Conservation (phyloP, 2,329 filamentous ascomycete species). For the Penicillium brasilianum region DNA sequence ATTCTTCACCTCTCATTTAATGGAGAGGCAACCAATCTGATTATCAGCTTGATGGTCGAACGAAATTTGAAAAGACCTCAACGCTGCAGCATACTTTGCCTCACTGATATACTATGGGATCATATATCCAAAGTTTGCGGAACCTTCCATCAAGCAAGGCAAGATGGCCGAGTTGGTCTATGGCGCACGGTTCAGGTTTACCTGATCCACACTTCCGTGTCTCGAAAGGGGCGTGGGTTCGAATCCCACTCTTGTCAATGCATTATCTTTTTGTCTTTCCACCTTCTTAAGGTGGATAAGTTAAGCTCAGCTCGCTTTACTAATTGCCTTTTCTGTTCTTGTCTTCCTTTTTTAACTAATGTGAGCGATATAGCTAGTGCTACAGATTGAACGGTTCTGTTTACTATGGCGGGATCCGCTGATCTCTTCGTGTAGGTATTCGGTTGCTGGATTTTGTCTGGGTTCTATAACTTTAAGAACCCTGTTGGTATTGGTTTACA, state of each 20-base stretch:
- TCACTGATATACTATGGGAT: not conserved
- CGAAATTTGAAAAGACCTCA: not conserved
- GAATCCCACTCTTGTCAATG: conserved; percentile 32
- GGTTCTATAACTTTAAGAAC: no score
- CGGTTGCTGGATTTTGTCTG: not conserved
- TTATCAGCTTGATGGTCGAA: not conserved
- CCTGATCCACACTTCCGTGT: conserved; percentile 30
- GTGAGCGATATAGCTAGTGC: no score
- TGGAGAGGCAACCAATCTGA: not conserved
- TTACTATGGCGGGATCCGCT: no score
- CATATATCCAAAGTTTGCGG: not conserved
- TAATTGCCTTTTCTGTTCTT: not conserved
- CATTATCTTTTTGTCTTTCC: conserved; percentile 11
- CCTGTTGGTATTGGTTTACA: not conserved
- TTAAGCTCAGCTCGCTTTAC: not conserved
- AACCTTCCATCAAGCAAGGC: conserved; percentile 16
- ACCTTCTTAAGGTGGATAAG: not conserved
- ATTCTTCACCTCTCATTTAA: not conserved
- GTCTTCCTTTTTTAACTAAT: no score
- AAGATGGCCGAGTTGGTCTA: conserved; percentile 42
- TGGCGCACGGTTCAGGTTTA: conserved; percentile 34
- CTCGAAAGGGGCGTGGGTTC: conserved; percentile 32
- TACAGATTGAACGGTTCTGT: no score
- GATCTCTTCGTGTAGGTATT: not conserved
- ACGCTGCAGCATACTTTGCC: not conserved